Conservation (phyloP, 106 monocot species). For the Amphibolis antarctica region DNA sequence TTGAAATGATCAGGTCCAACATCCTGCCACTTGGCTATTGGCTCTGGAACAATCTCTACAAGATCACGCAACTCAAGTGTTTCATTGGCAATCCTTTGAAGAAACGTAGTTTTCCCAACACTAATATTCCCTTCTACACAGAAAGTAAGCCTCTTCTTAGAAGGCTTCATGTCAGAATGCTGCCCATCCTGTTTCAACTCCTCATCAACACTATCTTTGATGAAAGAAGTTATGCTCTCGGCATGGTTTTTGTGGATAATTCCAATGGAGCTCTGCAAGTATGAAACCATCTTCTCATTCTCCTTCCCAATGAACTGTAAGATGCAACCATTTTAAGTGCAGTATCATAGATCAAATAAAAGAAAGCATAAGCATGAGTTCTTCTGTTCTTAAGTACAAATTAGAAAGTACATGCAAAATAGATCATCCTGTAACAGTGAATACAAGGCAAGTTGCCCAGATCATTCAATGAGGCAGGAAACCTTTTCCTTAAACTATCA, state of each 20-base stretch:
- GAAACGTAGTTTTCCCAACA: constrained; percentile 92
- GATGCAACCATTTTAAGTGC: neutral
- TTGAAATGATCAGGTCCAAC: constrained; percentile 96
- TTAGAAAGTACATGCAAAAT: no score
- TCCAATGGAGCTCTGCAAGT: constrained; percentile 18
- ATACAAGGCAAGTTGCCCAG: no score
- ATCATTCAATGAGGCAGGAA: no score
- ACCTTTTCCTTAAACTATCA: no score
- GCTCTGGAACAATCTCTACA: constrained; percentile 95
- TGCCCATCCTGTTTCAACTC: constrained; percentile 46
- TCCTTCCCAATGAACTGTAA: neutral
- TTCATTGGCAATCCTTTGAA: constrained; percentile 94
- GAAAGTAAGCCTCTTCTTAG: constrained; percentile 86
- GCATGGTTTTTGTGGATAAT: constrained; percentile 95
- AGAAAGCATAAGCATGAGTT: no score
- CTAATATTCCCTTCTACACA: constrained; percentile 99
- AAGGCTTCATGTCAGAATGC: constrained; percentile 21
- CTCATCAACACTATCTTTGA: constrained; percentile 86
- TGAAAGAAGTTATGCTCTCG: constrained; percentile 93
- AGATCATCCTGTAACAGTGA: no score
- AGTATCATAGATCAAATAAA: neutral
- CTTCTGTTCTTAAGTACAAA: no score
- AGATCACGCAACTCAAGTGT: constrained; percentile 91
- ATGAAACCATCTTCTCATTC: neutral
- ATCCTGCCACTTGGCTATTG: constrained; percentile 91